Evolutionary conservation across 2,329 filamentous ascomycete genomes (phyloP).

Genomic region (Karstenula rhodostoma): DNA sequence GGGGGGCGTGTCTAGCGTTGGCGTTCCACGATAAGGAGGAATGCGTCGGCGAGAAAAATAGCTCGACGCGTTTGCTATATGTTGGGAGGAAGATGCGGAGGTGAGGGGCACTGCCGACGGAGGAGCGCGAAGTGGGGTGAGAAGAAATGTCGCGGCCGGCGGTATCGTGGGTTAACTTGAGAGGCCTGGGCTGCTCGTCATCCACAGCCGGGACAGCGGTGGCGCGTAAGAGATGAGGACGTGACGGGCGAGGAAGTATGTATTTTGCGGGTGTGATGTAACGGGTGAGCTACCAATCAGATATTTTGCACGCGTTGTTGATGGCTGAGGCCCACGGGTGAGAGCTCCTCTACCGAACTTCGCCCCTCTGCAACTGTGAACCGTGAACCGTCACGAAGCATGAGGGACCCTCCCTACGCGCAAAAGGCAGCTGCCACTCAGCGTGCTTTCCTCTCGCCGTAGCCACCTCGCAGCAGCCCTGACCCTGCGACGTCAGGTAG

Average conservation of each 20-base stretch:
- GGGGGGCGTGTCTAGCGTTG: conserved; percentile 15
- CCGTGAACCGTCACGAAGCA: not conserved
- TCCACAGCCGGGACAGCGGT: not conserved
- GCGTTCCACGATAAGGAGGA: conserved; percentile 4
- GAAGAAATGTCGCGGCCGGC: conserved; percentile 6
- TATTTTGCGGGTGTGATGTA: conserved; percentile 3
- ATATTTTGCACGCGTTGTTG: conserved; percentile 16
- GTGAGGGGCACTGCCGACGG: conserved; percentile 13
- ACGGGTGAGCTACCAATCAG: conserved; percentile 6
- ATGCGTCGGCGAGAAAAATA: conserved; percentile 12
- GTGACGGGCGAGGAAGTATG: not conserved
- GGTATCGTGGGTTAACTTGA: not conserved
- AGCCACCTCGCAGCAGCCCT: not conserved
- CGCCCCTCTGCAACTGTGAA: not conserved
- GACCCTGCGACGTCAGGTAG: not conserved
- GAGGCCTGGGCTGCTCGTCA: not conserved
- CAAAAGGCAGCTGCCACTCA: not conserved
- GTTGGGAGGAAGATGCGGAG: conserved; percentile 11
- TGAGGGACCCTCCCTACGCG: not conserved
- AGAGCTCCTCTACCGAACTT: conserved; percentile 5
- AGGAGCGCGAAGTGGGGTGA: conserved; percentile 11
- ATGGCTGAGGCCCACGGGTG: too few relatives aligned
- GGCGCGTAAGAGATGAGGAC: not conserved
- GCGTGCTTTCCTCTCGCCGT: not conserved
- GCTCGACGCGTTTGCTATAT: conserved; percentile 19